These are phyloP conservation scores for Rhodofomes roseus DNA, from an alignment of 1,284 basidiomycete species.

Conservation along the genomic window DNA sequence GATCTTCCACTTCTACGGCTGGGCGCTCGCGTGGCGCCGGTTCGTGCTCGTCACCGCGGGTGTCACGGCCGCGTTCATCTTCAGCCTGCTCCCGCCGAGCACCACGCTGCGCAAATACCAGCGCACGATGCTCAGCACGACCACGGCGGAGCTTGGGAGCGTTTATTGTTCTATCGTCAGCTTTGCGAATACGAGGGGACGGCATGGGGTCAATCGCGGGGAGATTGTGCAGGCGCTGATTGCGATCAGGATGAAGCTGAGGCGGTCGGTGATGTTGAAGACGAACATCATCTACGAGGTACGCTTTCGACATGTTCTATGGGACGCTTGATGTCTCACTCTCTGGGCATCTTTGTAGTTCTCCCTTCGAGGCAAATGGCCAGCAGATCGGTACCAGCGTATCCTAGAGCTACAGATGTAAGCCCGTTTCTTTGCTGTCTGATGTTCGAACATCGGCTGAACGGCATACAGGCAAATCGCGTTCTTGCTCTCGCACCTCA, in stretches of 20 bases:
- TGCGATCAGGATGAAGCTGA: conserved; percentile 64
- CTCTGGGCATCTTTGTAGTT: conserved; percentile 37
- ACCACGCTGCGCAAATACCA: conserved; percentile 70
- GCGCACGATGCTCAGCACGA: conserved; percentile 59
- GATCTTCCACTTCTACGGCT: conserved; percentile 54
- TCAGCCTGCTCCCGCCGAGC: conserved; percentile 67
- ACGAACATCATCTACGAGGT: conserved; percentile 60
- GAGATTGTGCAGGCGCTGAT: conserved; percentile 55
- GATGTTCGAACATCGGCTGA: too few relatives aligned
- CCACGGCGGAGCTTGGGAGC: conserved; percentile 54
- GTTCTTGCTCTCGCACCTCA: conserved; percentile 58
- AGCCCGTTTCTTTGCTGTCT: too few relatives aligned
- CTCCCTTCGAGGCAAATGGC: conserved; percentile 68
- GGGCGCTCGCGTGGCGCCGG: conserved; percentile 61
- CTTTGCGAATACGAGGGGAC: conserved; percentile 46
- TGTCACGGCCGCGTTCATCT: conserved; percentile 60
- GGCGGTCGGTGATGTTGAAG: conserved; percentile 49
- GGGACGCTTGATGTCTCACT: neutral
- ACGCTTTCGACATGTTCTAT: conserved; percentile 31
- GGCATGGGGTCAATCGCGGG: conserved; percentile 40
- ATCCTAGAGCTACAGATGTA: conserved; percentile 66
- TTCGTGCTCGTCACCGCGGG: conserved; percentile 61
- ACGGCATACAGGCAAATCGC: conserved; percentile 47
- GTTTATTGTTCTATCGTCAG: conserved; percentile 70
- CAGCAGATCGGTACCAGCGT: conserved; percentile 59